A percentile compares a stretch with the other conserved stretches of the same genome.
These are phyloP conservation scores for Ogataea philodendri DNA, from an alignment of 805 yeast species.

Conservation along the genomic window DNA sequence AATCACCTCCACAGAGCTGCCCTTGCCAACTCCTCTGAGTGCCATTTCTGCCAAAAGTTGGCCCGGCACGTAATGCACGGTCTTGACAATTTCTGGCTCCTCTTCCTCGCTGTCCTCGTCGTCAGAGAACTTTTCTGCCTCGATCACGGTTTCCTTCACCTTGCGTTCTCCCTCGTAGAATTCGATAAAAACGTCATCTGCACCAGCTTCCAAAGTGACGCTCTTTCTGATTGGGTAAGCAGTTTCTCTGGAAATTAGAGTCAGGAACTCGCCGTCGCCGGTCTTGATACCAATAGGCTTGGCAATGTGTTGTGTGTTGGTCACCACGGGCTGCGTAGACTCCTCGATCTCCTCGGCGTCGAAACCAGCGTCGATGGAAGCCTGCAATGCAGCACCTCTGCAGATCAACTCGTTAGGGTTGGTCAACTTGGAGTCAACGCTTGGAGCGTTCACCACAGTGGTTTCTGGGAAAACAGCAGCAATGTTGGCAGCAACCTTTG, in stretches of 20 bases:
- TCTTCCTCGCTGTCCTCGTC: slow-evolving; percentile 63
- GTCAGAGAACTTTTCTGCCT: slow-evolving; percentile 56
- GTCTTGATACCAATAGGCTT: slow-evolving; percentile 83
- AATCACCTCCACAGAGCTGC: slow-evolving; percentile 64
- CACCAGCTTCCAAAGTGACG: slow-evolving; percentile 59
- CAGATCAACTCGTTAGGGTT: slow-evolving; percentile 88
- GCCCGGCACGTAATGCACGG: slow-evolving; percentile 71
- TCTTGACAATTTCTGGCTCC: slow-evolving; percentile 85
- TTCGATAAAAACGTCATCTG: slow-evolving; percentile 61
- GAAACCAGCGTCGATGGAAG: slow-evolving; percentile 76
- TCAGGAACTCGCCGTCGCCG: slow-evolving; percentile 65
- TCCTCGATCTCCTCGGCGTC: slow-evolving; percentile 80
- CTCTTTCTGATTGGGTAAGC: slow-evolving; percentile 87
- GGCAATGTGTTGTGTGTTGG: slow-evolving; percentile 82
- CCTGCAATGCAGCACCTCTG: slow-evolving; percentile 97
- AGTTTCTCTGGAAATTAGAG: slow-evolving; percentile 78
- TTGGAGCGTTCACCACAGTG: slow-evolving; percentile 72
- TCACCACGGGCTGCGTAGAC: slow-evolving; percentile 76
- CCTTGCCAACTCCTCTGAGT: slow-evolving; percentile 64
- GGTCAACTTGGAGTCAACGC: slow-evolving; percentile 69
- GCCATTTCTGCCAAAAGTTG: slow-evolving; percentile 75
- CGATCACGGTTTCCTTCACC: slow-evolving; percentile 77
- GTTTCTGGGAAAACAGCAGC: slow-evolving; percentile 77
- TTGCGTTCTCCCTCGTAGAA: slow-evolving; percentile 85
- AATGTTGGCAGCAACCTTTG: slow-evolving; percentile 80